A percentile compares a stretch with the other conserved stretches of the same genome.
These are phyloP conservation scores for Colletotrichum magnum DNA, from an alignment of 2,329 filamentous ascomycete species.

Conservation along the genomic window DNA sequence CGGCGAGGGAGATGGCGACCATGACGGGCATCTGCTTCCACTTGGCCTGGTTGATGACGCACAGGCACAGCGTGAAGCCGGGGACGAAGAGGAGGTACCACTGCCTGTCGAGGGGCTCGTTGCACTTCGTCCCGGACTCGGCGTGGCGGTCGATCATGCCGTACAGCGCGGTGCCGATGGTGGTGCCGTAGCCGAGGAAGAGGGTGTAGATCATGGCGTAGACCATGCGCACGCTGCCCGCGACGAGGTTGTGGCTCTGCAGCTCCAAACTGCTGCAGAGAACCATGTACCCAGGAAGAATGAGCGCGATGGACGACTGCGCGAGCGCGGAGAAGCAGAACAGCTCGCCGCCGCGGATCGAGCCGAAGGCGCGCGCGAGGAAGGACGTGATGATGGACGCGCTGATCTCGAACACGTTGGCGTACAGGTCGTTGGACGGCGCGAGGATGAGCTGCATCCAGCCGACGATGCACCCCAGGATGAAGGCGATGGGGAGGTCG, in stretches of 20 bases:
- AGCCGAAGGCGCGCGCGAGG: conserved; percentile 77
- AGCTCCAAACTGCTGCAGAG: conserved; percentile 71
- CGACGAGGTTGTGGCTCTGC: conserved; percentile 75
- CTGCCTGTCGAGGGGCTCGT: conserved; percentile 62
- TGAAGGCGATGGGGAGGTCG: conserved; percentile 83
- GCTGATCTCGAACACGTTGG: conserved; percentile 65
- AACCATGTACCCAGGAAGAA: conserved; percentile 74
- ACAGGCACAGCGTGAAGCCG: conserved; percentile 77
- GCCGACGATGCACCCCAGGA: conserved; percentile 82
- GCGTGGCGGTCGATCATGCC: conserved; percentile 66
- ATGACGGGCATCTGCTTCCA: conserved; percentile 84
- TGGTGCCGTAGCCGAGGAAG: conserved; percentile 77
- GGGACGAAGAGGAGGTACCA: conserved; percentile 72
- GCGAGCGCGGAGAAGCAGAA: conserved; percentile 82
- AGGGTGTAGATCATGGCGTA: conserved; percentile 79
- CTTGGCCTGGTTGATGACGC: conserved; percentile 86
- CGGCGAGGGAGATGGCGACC: conserved; percentile 79
- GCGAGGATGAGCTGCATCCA: conserved; percentile 81
- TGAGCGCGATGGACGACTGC: conserved; percentile 82
- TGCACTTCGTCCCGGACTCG: conserved; percentile 56
- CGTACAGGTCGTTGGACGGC: conserved; percentile 80
- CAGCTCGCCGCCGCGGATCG: conserved; percentile 68
- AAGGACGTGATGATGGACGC: conserved; percentile 78
- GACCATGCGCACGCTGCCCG: conserved; percentile 77
- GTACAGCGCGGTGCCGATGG: conserved; percentile 72